Percentiles rank a stretch among this genome's conserved stretches.
Evolutionary conservation across 352 stramenopile species (phyloP).

Genomic region (Aphanomyces invadans): DNA sequence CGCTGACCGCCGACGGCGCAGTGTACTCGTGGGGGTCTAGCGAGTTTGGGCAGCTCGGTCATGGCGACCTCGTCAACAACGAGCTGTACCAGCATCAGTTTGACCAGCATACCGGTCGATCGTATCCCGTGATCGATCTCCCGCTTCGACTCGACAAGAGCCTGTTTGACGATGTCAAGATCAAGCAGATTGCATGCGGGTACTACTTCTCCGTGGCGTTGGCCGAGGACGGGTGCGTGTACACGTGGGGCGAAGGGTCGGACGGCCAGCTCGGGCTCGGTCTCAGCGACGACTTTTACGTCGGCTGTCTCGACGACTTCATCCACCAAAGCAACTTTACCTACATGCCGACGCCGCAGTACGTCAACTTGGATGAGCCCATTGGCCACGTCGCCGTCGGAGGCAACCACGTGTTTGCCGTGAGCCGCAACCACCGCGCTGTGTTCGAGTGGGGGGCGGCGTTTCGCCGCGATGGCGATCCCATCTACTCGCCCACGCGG

Average conservation of each 20-base stretch:
- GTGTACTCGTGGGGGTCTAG: slow-evolving; percentile 70
- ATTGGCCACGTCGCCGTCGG: slow-evolving; percentile 46
- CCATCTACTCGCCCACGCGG: slow-evolving; percentile 39
- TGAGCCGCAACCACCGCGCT: slow-evolving; percentile 36
- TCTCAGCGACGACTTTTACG: slow-evolving; percentile 51
- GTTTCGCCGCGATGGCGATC: slow-evolving; percentile 47
- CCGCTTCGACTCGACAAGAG: slow-evolving; percentile 60
- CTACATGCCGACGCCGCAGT: slow-evolving; percentile 54
- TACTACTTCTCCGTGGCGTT: slow-evolving; percentile 25
- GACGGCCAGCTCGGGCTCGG: slow-evolving; percentile 62
- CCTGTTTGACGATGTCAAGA: slow-evolving; percentile 46
- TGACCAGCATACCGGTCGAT: slow-evolving; percentile 52
- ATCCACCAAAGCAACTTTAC: slow-evolving; percentile 69
- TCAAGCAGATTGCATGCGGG: slow-evolving; percentile 29
- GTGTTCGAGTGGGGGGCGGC: slow-evolving; percentile 70
- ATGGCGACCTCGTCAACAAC: slow-evolving; percentile 46
- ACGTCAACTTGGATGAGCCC: slow-evolving; percentile 52
- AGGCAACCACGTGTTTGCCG: slow-evolving; percentile 62
- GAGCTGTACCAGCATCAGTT: slow-evolving; percentile 62
- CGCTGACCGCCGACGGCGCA: slow-evolving; percentile 41
- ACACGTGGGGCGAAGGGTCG: slow-evolving; percentile 30
- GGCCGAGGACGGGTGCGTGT: slow-evolving; percentile 20
- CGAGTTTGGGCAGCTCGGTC: slow-evolving; percentile 58
- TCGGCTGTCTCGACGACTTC: slow-evolving; percentile 59
- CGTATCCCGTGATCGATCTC: slow-evolving; percentile 60